A percentile compares a stretch with the other conserved stretches of the same genome.
Evolutionary conservation across 192 early-diverging fungal species (phyloP).

Genomic region (Cetraspora pellucida): DNA sequence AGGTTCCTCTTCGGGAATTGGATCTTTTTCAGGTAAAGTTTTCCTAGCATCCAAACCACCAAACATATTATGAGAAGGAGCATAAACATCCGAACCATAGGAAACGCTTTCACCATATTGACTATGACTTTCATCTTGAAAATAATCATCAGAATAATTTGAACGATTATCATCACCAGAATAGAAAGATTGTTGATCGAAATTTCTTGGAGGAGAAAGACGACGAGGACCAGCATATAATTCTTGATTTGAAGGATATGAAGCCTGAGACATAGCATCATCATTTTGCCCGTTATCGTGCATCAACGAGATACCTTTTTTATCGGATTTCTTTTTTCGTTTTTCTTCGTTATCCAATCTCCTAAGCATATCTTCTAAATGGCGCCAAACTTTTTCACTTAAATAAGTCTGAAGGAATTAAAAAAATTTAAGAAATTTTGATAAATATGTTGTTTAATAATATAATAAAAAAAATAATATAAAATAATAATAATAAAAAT

Average conservation of each 20-base stretch:
- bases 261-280: slow-evolving; percentile 12
- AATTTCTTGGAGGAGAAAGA: slow-evolving; percentile 40
- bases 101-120: slow-evolving; percentile 38
- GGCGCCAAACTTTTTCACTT: slow-evolving; percentile 77
- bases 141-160: slow-evolving; percentile 63
- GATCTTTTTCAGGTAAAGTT: slow-evolving; percentile 46
- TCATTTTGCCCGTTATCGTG: slow-evolving; percentile 5
- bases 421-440: neutral
- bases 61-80: slow-evolving; percentile 44
- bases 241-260: slow-evolving; percentile 31
- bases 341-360: slow-evolving; percentile 67
- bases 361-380: slow-evolving; percentile 81
- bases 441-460: neutral
- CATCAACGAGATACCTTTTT: slow-evolving; percentile 26
- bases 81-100: slow-evolving; percentile 48
- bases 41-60: slow-evolving; percentile 53
- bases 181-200: slow-evolving; percentile 45
- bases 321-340: slow-evolving; percentile 44
- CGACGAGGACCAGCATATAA: slow-evolving; percentile 37
- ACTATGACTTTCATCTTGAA: slow-evolving; percentile 47
- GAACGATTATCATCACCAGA: slow-evolving; percentile 59
- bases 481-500: neutral
- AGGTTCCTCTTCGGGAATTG: slow-evolving; percentile 48
- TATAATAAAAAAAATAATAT: neutral
- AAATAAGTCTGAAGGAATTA: slow-evolving; percentile 63